Conservation (phyloP, 495 filamentous ascomycete genomes). For the Cercophora newfieldiana region DNA sequence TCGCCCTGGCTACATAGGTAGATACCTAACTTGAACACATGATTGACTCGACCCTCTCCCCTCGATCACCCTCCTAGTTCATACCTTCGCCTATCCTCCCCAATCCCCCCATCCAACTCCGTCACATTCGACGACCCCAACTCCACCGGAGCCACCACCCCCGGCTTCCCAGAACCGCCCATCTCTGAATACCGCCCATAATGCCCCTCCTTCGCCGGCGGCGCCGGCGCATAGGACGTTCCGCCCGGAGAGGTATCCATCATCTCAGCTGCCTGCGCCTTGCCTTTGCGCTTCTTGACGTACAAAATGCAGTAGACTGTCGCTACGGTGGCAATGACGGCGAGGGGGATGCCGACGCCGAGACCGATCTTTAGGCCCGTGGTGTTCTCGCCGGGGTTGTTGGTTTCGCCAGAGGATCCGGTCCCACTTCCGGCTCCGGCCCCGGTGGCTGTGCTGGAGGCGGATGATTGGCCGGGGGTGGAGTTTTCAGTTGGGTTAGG, state of each 20-base stretch:
- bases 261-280: neutral
- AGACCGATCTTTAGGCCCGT: constrained; percentile 21
- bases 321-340: neutral
- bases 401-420: no score
- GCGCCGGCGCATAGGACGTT: neutral
- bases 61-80: no score
- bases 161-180: neutral
- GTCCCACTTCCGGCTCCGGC: neutral
- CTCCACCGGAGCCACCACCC: neutral
- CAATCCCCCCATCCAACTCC: neutral
- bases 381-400: no score
- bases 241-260: neutral
- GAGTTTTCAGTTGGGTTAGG: neutral
- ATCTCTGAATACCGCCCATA: neutral
- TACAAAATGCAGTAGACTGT: constrained; percentile 14
- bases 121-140: neutral
- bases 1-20: no score
- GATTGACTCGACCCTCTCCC: no score
- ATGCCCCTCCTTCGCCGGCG: neutral
- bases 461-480: neutral
- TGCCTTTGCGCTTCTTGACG: constrained; percentile 5
- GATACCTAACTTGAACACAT: no score
- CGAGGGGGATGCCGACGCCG: constrained; percentile 21
- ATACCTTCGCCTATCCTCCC: neutral
- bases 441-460: neutral